Evolutionary conservation across 1,284 basidiomycete species (phyloP), one percentile per base, ranked within the genome.

Genomic region (Peniophora sp.): DNA sequence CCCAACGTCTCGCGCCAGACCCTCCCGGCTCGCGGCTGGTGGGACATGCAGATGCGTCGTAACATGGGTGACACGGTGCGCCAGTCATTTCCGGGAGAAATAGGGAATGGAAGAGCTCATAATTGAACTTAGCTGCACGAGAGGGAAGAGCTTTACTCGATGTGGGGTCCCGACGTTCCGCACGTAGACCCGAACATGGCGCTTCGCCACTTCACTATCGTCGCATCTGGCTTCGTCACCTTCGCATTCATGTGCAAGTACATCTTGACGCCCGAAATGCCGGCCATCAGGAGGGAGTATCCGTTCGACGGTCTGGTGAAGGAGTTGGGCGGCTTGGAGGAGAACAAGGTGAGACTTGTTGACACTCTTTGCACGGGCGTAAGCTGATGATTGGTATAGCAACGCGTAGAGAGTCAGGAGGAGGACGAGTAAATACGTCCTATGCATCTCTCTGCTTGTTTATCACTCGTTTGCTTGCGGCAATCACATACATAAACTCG

Each of bases 131-230:
- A 93, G 90, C 65, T 93, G 34, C 90, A 92, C 58, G 88, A 92
- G 67, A 77, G 83, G 62, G 88, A 93, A 58, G 92, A 95, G 62
- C 71, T 87, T 20, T 70, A 88, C 54, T 87, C 85, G 44, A 90
- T 94, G 86, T 94, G 89, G 90, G 87, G 88, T 44, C 91, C 90
- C 15, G 92, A 95, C 62, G 73, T 81, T 43, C 75, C 86, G 44
- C 65, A 68, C 39, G 68, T 87, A 17, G 67, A 73, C 17, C 79
- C 84, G 36, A 64, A 70, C 15, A 74, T 63, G 2, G 88, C 88
- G 9, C 64, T 83, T 42, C 72, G 73, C 46, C 83, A 84, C 49
- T 85, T 91, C 61, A 58, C 74, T 12, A 64, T 85, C 47, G 88
- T 81, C 0, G 67, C 72, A 24, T 63, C 74, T 15, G 72, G 73